Conservation (phyloP, 1,139 yeast species). For the Hyphopichia fennica region DNA sequence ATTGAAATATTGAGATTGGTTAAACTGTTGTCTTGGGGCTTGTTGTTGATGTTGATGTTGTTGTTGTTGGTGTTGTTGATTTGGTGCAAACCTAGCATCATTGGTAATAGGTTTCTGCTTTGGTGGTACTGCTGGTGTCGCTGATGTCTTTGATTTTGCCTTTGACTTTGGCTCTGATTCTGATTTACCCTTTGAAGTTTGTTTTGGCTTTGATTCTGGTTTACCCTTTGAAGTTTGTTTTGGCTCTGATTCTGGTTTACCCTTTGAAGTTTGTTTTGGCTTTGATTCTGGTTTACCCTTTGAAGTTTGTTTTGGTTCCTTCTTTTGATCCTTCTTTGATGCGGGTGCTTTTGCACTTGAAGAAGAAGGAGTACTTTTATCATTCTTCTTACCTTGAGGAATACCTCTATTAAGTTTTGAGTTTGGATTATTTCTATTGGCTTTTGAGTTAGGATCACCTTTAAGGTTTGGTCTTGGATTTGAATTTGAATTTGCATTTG, state of each 20-base stretch:
- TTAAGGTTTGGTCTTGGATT: constrained; percentile 3
- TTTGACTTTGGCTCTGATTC: no score
- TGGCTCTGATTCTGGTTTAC: not conserved
- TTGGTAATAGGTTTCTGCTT: no score
- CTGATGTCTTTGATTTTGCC: not conserved
- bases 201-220: not conserved
- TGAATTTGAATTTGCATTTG: constrained; percentile 1
- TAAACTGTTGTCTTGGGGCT: no score
- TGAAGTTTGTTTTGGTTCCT: not conserved
- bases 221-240: not conserved
- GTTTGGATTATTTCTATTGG: not conserved
- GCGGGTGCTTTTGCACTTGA: not conserved
- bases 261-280: constrained; percentile 4
- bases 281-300: constrained; percentile 6
- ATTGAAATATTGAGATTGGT: no score
- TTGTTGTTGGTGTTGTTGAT: no score
- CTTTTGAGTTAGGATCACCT: not conserved
- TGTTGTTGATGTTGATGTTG: no score
- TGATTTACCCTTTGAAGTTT: not conserved
- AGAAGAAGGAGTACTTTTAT: not conserved
- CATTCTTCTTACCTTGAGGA: not conserved
- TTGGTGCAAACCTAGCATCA: no score
- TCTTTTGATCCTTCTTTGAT: no score
- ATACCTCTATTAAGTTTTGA: constrained; percentile 2
- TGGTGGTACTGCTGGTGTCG: not conserved